phyloP scores from a whole-genome alignment of 768 basidiomycete genomes.

The Termitomyces sp. region DNA sequence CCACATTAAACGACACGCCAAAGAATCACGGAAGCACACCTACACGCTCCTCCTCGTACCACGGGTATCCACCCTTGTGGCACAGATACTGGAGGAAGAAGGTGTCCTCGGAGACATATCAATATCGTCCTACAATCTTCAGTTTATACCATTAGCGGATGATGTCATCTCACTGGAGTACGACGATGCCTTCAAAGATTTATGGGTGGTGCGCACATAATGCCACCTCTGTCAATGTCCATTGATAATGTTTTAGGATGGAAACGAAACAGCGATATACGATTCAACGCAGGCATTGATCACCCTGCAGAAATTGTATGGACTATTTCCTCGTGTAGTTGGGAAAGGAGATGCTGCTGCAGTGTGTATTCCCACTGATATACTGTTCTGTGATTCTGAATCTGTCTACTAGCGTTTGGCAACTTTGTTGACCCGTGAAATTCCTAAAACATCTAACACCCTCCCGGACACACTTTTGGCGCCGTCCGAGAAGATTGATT shows the following conservation, averaged over 20 bases:
- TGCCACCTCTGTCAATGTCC: neutral
- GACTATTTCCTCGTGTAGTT: slow-evolving; percentile 85
- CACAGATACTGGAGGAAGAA: slow-evolving; percentile 87
- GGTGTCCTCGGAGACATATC: slow-evolving; percentile 96
- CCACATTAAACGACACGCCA: slow-evolving; percentile 82
- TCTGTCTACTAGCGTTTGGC: slow-evolving; percentile 60
- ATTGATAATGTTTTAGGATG: slow-evolving; percentile 54
- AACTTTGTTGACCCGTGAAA: slow-evolving; percentile 61
- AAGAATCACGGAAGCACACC: slow-evolving; percentile 70
- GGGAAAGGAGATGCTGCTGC: slow-evolving; percentile 91
- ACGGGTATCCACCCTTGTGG: slow-evolving; percentile 80
- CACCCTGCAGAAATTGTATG: slow-evolving; percentile 80
- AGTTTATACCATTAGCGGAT: slow-evolving; percentile 90
- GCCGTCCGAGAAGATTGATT: slow-evolving; percentile 69
- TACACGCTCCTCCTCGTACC: slow-evolving; percentile 90
- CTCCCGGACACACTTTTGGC: slow-evolving; percentile 38
- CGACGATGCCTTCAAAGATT: slow-evolving; percentile 80
- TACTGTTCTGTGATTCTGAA: slow-evolving; percentile 2
- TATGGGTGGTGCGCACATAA: slow-evolving; percentile 75
- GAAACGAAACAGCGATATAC: slow-evolving; percentile 86
- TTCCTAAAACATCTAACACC: slow-evolving; percentile 36
- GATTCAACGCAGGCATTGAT: slow-evolving; percentile 86
- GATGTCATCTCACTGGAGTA: slow-evolving; percentile 91
- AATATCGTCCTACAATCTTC: slow-evolving; percentile 84
- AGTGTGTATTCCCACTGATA: slow-evolving; percentile 30